Evolutionary conservation across 2,329 filamentous ascomycete genomes (phyloP).

Genomic region (Fusarium foetens): DNA sequence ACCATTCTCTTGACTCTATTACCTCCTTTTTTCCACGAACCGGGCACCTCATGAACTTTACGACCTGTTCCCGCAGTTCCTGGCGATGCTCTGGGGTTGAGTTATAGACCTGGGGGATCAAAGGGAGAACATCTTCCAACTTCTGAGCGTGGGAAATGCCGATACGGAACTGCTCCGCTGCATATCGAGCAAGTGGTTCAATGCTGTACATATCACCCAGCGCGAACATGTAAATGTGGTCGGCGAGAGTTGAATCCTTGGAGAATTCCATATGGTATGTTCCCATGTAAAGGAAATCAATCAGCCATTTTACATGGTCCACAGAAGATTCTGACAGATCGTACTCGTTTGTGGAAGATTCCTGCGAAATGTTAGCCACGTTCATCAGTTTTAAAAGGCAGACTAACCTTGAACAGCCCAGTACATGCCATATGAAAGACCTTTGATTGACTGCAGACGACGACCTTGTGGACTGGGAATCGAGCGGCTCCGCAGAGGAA

Average conservation of each 20-base stretch:
- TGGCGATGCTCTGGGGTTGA: not conserved
- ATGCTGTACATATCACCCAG: conserved; percentile 14
- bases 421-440: not conserved
- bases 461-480: not conserved
- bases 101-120: conserved; percentile 1
- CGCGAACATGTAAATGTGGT: conserved; percentile 3
- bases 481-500: not conserved
- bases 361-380: not conserved
- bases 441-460: not conserved
- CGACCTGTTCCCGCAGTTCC: not conserved
- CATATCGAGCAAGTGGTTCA: not conserved
- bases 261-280: not conserved
- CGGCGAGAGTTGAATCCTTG: not conserved
- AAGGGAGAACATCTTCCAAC: not conserved
- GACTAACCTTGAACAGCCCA: not conserved
- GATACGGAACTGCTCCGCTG: not conserved
- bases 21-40: accelerated
- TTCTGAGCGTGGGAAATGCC: accelerated
- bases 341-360: not conserved
- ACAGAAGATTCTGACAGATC: not conserved
- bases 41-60: not conserved
- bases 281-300: conserved; percentile 14
- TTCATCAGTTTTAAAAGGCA: too few species aligned
- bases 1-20: not conserved
- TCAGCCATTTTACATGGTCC: not conserved